Evolutionary conservation across 345 rosid genomes (phyloP), one percentile per base, ranked within the genome.

Genomic region (Populus davidiana): DNA sequence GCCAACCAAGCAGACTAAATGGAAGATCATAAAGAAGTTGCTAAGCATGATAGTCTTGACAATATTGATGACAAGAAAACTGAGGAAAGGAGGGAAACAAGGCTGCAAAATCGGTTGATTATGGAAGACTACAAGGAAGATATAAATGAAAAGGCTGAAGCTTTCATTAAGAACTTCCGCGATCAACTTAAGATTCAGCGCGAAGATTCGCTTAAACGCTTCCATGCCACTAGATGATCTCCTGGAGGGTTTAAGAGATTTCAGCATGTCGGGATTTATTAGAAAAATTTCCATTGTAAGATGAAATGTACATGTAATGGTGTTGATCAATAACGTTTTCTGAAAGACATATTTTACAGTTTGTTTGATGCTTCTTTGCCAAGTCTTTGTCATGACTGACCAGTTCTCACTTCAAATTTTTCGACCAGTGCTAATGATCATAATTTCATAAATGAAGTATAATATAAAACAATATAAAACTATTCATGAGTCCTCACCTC

Each of bases 81-180:
- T 5, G 39, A 77, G 2, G 61, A 39, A 1, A 65, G 59, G 20
- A 59, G 47, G 50, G 75, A 8, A 1, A 44, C 16, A 23, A 67
- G 44, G 49, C 21, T 12, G 73, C 56, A 29, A 63, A 67, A 67
- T 66, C 69, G 69, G 50, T 1, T 35, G 54, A 23, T 47, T 6
- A 44, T 33, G 14, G 80, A 35, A 29, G 81, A 78, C 41, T 79
- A 63, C n/a, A 49, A 52, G 49, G 86, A 62, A 67, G 88, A 85
- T 68, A 50, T 81, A 49, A 81, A 86, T 66, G 68, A 70, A 21
- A 33, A 36, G 8, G 83, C 85, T 9, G 81, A 83, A 21, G 80
- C 78, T 71, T 86, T 86, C 74, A 81, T 86, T 70, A 79, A 62
- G 75, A 86, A 76, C n/a, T 85, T 82, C 75, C 81, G 49, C 41